A percentile compares a stretch with the other conserved stretches of the same genome.
Evolutionary conservation across 2,329 filamentous ascomycete species (phyloP).

Genomic region (Trichocomaceae sp.): DNA sequence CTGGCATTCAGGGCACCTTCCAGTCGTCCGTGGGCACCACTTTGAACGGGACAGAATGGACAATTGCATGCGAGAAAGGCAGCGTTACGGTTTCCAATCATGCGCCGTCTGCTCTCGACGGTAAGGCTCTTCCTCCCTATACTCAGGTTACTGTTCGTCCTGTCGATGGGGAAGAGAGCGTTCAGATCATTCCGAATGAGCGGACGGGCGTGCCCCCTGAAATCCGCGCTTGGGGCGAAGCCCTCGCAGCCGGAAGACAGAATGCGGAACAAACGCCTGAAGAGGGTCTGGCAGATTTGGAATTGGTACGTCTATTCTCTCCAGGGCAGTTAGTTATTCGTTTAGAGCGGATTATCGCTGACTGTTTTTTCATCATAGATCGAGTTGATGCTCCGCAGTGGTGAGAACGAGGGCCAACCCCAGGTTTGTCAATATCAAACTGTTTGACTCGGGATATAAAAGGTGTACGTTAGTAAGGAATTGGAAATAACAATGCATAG

Average conservation of each 20-base stretch:
- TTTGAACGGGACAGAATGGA: constrained; percentile 43
- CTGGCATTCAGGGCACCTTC: constrained; percentile 46
- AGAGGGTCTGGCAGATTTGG: constrained; percentile 49
- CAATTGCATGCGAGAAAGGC: constrained; percentile 48
- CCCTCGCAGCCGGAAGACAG: constrained; percentile 2
- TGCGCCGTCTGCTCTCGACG: background rate
- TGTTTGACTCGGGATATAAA: background rate
- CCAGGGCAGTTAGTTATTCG: background rate
- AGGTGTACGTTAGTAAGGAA: background rate
- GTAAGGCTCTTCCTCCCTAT: background rate
- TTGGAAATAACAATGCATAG: background rate
- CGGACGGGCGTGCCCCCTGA: constrained; percentile 48
- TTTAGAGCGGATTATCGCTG: background rate
- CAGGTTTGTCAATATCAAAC: constrained; percentile 2
- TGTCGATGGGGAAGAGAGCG: constrained; percentile 25
- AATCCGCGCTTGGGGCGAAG: constrained; percentile 36
- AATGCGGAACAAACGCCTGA: constrained; percentile 38
- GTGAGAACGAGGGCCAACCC: constrained; percentile 1
- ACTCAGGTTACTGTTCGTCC: constrained; percentile 21
- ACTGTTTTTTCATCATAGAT: background rate
- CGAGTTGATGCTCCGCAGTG: constrained; percentile 10
- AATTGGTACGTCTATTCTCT: constrained; percentile 25
- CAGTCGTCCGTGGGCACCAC: constrained; percentile 47
- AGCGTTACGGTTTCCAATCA: constrained; percentile 41
- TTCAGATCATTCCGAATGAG: constrained; percentile 42